Evolutionary conservation across 331 rosid genomes (phyloP), one percentile per base, ranked within the genome.

Genomic region (Malus hybrid): DNA sequence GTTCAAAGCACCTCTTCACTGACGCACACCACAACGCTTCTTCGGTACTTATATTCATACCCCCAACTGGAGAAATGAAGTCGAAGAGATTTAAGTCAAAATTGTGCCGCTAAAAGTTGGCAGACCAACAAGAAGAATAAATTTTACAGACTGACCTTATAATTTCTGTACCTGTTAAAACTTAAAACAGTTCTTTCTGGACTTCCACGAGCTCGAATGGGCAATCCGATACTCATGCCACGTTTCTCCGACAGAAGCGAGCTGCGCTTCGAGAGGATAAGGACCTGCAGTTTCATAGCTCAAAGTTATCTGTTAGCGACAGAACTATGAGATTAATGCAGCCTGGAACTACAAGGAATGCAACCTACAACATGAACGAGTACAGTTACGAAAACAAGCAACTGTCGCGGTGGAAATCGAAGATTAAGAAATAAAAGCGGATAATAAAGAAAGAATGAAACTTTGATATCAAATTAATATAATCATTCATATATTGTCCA

Each of bases 241-340:
- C 6, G 59, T 31, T 67, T 59, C 32, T 73, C 70, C 28, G 33
- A 65, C 11, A 42, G 71, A 75, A 22, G 75, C 52, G 39, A 20
- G 28, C 52, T 62, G 48, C 77, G 72, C n/a, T 44, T 72, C 74
- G 66, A 65, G 54, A 67, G 61, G 10, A 60, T 60, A 60, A 28
- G 6, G 50, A 74, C 85, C 87, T 60, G 74, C 80, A 80, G 15
- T 67, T 76, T 77, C 82, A 69, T 8, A 24, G 68, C 92, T 73
- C 65, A 42, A 39, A 39, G 80, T 5, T 74, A 78, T 39, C 24
- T 80, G 79, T 77, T n/a, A 72, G 73, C 70, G 48, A 72, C 70
- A 77, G 55, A 71, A 64, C 66, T 28, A 20, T 13, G 29, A 31
- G 46, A 27, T 28, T 22, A 52, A 24, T 64, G 50, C 64, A 80